These are phyloP conservation scores for Aurinia saxatilis DNA, from an alignment of 345 rosid genomes.

Conservation along the genomic window DNA sequence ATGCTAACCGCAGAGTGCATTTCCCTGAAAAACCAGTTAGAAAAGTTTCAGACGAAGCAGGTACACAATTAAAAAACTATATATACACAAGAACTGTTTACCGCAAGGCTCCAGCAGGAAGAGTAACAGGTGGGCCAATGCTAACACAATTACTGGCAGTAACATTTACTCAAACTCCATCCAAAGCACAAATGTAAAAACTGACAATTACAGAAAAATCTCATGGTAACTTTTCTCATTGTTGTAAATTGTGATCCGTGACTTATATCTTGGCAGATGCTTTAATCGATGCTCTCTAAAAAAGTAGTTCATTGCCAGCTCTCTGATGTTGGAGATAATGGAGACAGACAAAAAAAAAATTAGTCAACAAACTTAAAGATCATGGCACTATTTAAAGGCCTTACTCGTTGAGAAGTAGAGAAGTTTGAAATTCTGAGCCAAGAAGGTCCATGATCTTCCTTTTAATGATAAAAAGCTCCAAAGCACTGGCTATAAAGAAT, in stretches of 20 bases:
- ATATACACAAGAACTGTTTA: slow-evolving; percentile 23
- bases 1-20: no score
- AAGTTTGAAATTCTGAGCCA: slow-evolving; percentile 84
- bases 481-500: slow-evolving; percentile 55
- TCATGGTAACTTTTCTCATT: no score
- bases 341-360: slow-evolving; percentile 11
- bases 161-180: no score
- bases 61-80: neutral
- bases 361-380: no score
- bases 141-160: no score
- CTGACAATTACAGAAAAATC: no score
- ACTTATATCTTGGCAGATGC: no score
- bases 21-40: slow-evolving; percentile 43
- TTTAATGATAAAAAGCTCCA: slow-evolving; percentile 90
- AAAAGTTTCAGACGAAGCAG: slow-evolving; percentile 5
- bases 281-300: no score
- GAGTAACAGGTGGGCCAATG: slow-evolving; percentile 42
- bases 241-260: no score
- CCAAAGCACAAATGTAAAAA: no score
- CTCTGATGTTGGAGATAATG: no score
- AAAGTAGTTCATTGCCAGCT: no score
- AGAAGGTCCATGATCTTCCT: slow-evolving; percentile 84
- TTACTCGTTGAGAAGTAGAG: slow-evolving; percentile 69
- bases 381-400: slow-evolving; percentile 19
- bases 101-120: slow-evolving; percentile 95